Evolutionary conservation across 345 rosid species (phyloP).

Genomic region (Trapa bicornis): DNA sequence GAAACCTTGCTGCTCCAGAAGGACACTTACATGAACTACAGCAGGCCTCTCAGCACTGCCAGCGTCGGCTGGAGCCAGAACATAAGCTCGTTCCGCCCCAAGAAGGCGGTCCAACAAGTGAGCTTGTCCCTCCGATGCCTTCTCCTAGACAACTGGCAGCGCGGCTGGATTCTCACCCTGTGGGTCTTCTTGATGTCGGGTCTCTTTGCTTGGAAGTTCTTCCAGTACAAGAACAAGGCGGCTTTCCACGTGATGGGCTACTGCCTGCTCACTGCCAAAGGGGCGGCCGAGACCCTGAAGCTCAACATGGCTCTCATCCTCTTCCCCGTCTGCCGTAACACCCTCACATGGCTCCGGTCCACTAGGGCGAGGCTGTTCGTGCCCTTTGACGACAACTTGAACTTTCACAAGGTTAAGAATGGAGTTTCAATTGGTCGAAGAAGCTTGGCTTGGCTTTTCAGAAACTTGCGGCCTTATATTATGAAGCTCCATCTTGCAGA

Average conservation of each 20-base stretch:
- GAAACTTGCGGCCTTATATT: neutral
- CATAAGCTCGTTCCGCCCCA: slow-evolving; percentile 32
- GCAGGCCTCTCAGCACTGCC: slow-evolving; percentile 71
- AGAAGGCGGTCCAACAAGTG: slow-evolving; percentile 19
- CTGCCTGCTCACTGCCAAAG: slow-evolving; percentile 76
- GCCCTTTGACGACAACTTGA: slow-evolving; percentile 80
- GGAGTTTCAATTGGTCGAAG: neutral
- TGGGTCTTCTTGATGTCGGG: slow-evolving; percentile 53
- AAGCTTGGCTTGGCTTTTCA: no score
- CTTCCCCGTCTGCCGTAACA: slow-evolving; percentile 89
- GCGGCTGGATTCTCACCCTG: slow-evolving; percentile 59
- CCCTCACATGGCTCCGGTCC: slow-evolving; percentile 85
- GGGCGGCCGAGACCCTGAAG: slow-evolving; percentile 94
- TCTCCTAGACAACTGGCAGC: slow-evolving; percentile 68
- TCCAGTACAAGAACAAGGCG: slow-evolving; percentile 53
- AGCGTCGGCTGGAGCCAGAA: slow-evolving; percentile 63
- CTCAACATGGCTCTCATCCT: slow-evolving; percentile 94
- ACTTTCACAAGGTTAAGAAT: slow-evolving; percentile 70
- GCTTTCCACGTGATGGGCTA: slow-evolving; percentile 83
- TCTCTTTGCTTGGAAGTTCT: slow-evolving; percentile 85
- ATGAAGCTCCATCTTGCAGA: slow-evolving; percentile 24
- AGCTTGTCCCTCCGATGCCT: slow-evolving; percentile 31
- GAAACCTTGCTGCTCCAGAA: slow-evolving; percentile 80
- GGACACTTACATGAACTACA: slow-evolving; percentile 83
- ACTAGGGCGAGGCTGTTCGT: slow-evolving; percentile 51